Conservation (phyloP, 2,329 filamentous ascomycete species). For the Trichoderma simmonsii region DNA sequence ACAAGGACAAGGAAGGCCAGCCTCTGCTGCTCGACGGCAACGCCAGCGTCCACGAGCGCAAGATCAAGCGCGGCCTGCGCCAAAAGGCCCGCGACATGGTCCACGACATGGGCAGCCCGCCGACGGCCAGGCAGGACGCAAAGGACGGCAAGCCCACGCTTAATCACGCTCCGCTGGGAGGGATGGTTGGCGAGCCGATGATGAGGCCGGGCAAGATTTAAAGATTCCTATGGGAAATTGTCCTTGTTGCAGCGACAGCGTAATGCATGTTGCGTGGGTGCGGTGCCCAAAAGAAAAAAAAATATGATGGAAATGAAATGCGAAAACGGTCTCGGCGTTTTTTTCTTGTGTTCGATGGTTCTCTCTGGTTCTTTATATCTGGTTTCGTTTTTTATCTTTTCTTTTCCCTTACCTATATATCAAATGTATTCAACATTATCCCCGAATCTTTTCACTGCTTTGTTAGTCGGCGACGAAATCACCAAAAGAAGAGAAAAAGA, state of each 20-base stretch:
- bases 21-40: not conserved
- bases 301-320: slow-evolving; percentile 4
- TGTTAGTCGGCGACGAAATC: not conserved
- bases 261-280: too few species aligned
- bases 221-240: too few species aligned
- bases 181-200: slow-evolving; percentile 25
- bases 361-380: not conserved
- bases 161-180: slow-evolving; percentile 29
- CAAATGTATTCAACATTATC: not conserved
- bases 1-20: slow-evolving; percentile 26
- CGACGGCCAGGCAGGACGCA: slow-evolving; percentile 32
- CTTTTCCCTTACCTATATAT: not conserved
- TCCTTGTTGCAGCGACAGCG: too few species aligned
- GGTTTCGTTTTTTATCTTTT: not conserved
- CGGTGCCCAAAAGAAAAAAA: not conserved
- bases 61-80: slow-evolving; percentile 28
- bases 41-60: slow-evolving; percentile 6
- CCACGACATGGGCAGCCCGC: slow-evolving; percentile 33
- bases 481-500: not conserved
- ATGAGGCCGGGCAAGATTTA: slow-evolving; percentile 25
- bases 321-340: slow-evolving; percentile 9
- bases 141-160: slow-evolving; percentile 31
- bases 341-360: not conserved
- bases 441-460: not conserved
- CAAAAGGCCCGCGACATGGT: slow-evolving; percentile 35